These are phyloP conservation scores for Neckera pumila DNA, from an alignment of 225 moss, liverwort and hornwort genomes.

Conservation along the genomic window DNA sequence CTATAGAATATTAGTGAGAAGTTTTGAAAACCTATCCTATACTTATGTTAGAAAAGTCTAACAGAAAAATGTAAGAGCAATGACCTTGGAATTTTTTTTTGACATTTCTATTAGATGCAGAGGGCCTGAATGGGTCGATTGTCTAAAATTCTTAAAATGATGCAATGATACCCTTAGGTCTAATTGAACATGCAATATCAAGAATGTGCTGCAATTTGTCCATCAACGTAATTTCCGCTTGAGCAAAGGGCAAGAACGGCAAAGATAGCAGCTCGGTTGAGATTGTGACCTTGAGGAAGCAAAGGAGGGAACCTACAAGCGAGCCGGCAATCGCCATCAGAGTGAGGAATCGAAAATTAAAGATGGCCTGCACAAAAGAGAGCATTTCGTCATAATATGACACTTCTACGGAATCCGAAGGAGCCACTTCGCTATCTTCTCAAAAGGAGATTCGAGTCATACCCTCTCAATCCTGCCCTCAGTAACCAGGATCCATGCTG, in stretches of 20 bases:
- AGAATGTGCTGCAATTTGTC: too few species aligned
- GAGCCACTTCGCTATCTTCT: not conserved
- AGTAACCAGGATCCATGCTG: not conserved
- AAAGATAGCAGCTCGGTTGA: not conserved
- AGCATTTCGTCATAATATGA: not conserved
- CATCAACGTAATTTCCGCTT: not conserved
- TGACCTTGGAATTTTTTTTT: not conserved
- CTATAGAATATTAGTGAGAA: not conserved
- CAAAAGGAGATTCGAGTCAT: not conserved
- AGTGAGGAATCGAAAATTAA: slow-evolving; percentile 46
- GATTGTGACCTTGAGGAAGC: slow-evolving; percentile 49
- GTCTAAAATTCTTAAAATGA: not conserved
- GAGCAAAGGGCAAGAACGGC: not conserved
- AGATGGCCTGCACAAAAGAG: slow-evolving; percentile 34
- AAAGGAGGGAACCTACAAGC: slow-evolving; percentile 44
- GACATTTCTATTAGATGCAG: not conserved
- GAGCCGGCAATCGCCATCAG: slow-evolving; percentile 40
- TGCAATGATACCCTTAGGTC: not conserved
- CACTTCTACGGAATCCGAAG: not conserved
- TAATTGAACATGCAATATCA: not conserved
- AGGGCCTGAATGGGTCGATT: not conserved
- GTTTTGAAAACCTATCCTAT: not conserved
- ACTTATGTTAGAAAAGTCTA: not conserved
- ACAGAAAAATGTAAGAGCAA: too few species aligned
- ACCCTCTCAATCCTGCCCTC: slow-evolving; percentile 38